Evolutionary conservation across 768 basidiomycete genomes (phyloP).

Genomic region (Trametes sanguinea): DNA sequence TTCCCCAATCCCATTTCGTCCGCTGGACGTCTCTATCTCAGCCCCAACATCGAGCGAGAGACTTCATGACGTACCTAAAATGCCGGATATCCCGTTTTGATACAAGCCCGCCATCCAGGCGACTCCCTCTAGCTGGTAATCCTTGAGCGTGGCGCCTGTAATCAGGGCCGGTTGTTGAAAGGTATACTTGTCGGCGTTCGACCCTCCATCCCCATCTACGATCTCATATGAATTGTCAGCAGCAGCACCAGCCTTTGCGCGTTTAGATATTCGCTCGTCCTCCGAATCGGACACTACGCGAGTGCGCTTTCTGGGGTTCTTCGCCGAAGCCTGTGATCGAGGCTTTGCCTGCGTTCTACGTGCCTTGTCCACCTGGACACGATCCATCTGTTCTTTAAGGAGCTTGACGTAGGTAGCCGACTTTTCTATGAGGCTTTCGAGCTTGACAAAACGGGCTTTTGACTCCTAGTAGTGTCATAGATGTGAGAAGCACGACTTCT

Average conservation of each 20-base stretch:
- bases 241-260: slow-evolving; percentile 19
- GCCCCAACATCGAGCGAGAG: not conserved
- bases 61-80: slow-evolving; percentile 52
- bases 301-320: slow-evolving; percentile 16
- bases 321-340: slow-evolving; percentile 1
- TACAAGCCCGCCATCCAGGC: slow-evolving; percentile 94
- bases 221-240: not conserved
- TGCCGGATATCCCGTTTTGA: slow-evolving; percentile 82
- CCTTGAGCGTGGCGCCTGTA: slow-evolving; percentile 83
- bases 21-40: slow-evolving; percentile 46
- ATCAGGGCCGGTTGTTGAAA: slow-evolving; percentile 78
- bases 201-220: not conserved
- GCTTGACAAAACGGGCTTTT: slow-evolving; percentile 31
- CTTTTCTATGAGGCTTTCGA: slow-evolving; percentile 71
- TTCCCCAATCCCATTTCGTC: slow-evolving; percentile 97
- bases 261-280: slow-evolving; percentile 25
- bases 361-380: slow-evolving; percentile 12
- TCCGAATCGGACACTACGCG: slow-evolving; percentile 22
- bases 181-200: not conserved
- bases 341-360: slow-evolving; percentile 21
- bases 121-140: slow-evolving; percentile 91
- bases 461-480: slow-evolving; percentile 3
- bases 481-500: not conserved
- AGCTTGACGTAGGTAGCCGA: slow-evolving; percentile 75
- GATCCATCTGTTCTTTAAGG: slow-evolving; percentile 75